Evolutionary conservation across 371 early-diverging fungal genomes (phyloP).

Genomic region (Zychaea mexicana): DNA sequence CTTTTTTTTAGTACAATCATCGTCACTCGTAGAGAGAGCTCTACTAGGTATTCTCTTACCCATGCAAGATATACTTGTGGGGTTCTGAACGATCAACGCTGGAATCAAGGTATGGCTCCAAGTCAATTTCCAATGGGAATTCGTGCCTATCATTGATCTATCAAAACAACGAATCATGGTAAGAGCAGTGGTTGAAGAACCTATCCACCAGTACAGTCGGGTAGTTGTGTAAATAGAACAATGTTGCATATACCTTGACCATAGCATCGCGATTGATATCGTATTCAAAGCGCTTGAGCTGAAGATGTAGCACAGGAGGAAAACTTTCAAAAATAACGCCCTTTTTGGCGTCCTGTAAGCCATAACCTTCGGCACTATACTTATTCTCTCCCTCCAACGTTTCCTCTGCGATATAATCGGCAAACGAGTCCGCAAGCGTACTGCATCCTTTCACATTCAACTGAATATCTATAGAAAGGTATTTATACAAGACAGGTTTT

Average conservation of each 20-base stretch:
- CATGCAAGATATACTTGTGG: conserved; percentile 79
- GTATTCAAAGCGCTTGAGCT: conserved; percentile 97
- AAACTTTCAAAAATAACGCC: conserved; percentile 94
- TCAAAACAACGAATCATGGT: background rate
- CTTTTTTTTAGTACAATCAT: too few species aligned
- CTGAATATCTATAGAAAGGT: conserved; percentile 75
- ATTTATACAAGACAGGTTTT: conserved; percentile 22
- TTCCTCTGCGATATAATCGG: conserved; percentile 84
- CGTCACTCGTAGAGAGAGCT: too few species aligned
- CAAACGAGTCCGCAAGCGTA: conserved; percentile 87
- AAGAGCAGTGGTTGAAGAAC: too few species aligned
- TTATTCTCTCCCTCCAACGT: conserved; percentile 96
- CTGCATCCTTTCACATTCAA: conserved; percentile 93
- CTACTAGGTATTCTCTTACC: conserved; percentile 57
- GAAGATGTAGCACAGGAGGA: conserved; percentile 97
- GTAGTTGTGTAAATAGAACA: too few species aligned
- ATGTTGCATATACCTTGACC: conserved; percentile 92
- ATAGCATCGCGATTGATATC: conserved; percentile 89
- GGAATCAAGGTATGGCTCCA: conserved; percentile 73
- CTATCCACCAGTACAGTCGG: too few species aligned
- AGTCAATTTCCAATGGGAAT: conserved; percentile 87
- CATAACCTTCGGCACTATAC: conserved; percentile 95
- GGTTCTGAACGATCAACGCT: conserved; percentile 60
- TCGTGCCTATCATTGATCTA: conserved; percentile 96
- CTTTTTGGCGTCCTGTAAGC: conserved; percentile 95